Evolutionary conservation across 306 rosid genomes (phyloP), one percentile per base, ranked within the genome.

Genomic region (Mimosa pudica): DNA sequence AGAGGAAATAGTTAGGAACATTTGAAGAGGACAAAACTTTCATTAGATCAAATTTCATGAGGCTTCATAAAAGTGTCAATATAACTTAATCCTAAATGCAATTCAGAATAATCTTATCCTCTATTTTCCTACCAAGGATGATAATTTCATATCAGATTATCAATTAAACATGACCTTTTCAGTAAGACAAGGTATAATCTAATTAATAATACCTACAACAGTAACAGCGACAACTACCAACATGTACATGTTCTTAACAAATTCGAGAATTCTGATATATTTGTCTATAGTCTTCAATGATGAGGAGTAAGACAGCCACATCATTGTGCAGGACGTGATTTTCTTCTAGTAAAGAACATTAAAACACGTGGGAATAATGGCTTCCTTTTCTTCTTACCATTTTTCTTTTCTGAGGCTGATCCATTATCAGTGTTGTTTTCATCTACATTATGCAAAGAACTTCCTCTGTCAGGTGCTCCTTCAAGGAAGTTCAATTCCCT

Each of bases 321-420:
- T 77, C 74, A 71, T 44, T 49, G 79, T 18, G 62, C 58, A 55
- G 73, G 83, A 75, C 46, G 24, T 24, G 10, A 41, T 82, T 74
- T 96, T 82, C 83, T 91, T 83, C 90, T 88, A 32, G 91, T 92
- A 88, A 93, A 89, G 82, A 93, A 96, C 99, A 93, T 91, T 70
- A 96, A 78, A 77, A 96, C 44, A 84, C 98, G 85, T 0, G 98
- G 99, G 77, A 96, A 88, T 24, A 93, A 80, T 3, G 99, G 83
- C 85, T 63, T 93, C 87, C 88, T 95, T 87, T 92, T 93, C 88
- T 86, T 96, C 93, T 86, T 96, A 74, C 82, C 89, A 16, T 10
- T 18, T 86, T 69, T 95, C 24, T 76, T 46, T n/a, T 95, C 97
- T 33, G 86, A 73, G 20, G 87, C 83, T 20, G 89, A 54, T 81